Percentiles rank a stretch among this genome's conserved stretches.
Evolutionary conservation across 208 protist species (phyloP).

Genomic region (Leptomonas pyrrhocoris): DNA sequence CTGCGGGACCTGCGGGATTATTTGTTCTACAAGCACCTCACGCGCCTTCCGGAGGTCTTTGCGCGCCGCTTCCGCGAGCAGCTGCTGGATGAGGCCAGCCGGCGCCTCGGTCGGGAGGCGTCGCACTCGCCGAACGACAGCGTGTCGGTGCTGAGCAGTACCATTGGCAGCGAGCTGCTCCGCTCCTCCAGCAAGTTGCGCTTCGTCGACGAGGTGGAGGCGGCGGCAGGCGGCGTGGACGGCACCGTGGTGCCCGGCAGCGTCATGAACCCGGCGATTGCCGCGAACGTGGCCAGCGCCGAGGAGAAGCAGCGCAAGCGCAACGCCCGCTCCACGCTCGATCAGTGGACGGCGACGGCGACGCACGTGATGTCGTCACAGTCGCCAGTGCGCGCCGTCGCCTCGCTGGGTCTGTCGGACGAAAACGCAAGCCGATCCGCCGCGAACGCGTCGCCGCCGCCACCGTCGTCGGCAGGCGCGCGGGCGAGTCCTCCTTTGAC

Average conservation of each 20-base stretch:
- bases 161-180: constrained; percentile 47
- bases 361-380: constrained; percentile 19
- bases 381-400: constrained; percentile 13
- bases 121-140: constrained; percentile 50
- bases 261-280: constrained; percentile 50
- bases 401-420: constrained; percentile 19
- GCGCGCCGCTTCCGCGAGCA: constrained; percentile 45
- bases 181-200: constrained; percentile 60
- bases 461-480: background rate
- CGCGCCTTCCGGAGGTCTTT: constrained; percentile 47
- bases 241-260: constrained; percentile 43
- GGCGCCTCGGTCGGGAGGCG: constrained; percentile 56
- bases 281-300: constrained; percentile 37
- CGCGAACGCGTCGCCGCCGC: constrained; percentile 6
- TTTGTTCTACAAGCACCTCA: constrained; percentile 57
- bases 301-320: constrained; percentile 52
- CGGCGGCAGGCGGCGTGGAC: constrained; percentile 52
- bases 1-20: constrained; percentile 66
- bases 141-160: constrained; percentile 65
- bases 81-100: constrained; percentile 44
- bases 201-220: constrained; percentile 81
- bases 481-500: constrained; percentile 20
- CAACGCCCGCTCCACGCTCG: constrained; percentile 22
- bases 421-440: constrained; percentile 6
- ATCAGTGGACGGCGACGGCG: constrained; percentile 29